Evolutionary conservation across 441 rosid genomes (phyloP).

Genomic region (Brassica balearica): DNA sequence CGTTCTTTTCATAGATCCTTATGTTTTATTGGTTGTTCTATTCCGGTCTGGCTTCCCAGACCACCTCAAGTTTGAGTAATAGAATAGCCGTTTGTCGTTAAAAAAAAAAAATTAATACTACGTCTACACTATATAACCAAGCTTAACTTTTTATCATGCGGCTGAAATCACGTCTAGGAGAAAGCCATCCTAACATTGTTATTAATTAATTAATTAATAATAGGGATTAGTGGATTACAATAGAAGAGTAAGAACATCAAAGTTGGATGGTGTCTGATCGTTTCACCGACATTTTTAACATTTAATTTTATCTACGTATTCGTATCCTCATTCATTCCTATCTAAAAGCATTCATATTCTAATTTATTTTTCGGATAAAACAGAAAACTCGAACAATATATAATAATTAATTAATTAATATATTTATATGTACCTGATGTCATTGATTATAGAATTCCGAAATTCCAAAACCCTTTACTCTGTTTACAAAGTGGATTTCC

Average conservation of each 20-base stretch:
- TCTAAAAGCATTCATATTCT: background rate
- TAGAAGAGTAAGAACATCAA: slow-evolving; percentile 7
- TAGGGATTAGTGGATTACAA: background rate
- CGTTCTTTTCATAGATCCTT: too few species aligned
- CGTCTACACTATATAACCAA: slow-evolving; percentile 13
- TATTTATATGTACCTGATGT: slow-evolving; percentile 30
- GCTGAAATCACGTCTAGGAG: slow-evolving; percentile 15
- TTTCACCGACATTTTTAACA: slow-evolving; percentile 1
- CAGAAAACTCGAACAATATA: slow-evolving; percentile 4
- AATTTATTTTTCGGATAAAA: background rate
- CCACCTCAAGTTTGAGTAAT: too few species aligned
- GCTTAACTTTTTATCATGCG: slow-evolving; percentile 28
- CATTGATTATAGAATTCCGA: slow-evolving; percentile 13
- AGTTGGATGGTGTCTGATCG: slow-evolving; percentile 9
- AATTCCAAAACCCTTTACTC: slow-evolving; percentile 37
- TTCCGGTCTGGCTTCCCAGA: too few species aligned
- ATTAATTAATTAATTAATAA: background rate
- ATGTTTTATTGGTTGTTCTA: too few species aligned
- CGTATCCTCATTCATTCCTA: background rate
- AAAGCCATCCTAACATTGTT: slow-evolving; percentile 33
- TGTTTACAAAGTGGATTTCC: slow-evolving; percentile 55
- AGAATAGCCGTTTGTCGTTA: too few species aligned
- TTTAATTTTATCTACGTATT: too few species aligned
- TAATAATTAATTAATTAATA: background rate
- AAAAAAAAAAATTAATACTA: too few species aligned